Evolutionary conservation across 2,329 filamentous ascomycete species (phyloP).

Genomic region (Trichophyton mentagrophytes): DNA sequence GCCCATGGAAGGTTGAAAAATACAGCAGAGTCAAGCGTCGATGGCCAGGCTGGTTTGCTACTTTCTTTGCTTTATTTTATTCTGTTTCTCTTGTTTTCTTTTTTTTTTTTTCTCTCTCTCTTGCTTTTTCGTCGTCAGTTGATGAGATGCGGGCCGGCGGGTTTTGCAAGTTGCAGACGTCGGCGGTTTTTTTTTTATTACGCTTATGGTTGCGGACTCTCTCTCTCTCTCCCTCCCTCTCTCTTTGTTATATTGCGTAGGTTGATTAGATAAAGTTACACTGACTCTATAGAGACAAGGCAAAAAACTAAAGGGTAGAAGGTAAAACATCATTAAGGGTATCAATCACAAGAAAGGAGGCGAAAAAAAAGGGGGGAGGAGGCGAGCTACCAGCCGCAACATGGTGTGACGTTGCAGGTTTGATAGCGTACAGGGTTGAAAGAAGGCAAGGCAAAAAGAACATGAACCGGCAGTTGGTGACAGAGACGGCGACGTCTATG

Average conservation of each 20-base stretch:
- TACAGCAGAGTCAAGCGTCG: background rate
- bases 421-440: background rate
- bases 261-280: background rate
- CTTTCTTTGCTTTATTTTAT: background rate
- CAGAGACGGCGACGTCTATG: background rate
- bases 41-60: background rate
- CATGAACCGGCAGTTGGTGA: background rate
- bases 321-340: background rate
- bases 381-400: background rate
- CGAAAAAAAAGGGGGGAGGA: background rate
- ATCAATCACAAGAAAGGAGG: background rate
- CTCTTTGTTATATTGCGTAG: background rate
- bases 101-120: background rate
- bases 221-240: background rate
- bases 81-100: background rate
- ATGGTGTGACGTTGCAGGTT: background rate
- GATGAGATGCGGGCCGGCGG: background rate
- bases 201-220: background rate
- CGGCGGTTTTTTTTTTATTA: background rate
- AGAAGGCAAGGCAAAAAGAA: background rate
- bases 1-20: background rate
- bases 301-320: background rate
- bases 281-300: background rate
- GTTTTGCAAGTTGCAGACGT: background rate
- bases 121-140: background rate